Base-by-base conservation (phyloP, 2,329 filamentous ascomycete species). In the Aspergillus hortae region DNA sequence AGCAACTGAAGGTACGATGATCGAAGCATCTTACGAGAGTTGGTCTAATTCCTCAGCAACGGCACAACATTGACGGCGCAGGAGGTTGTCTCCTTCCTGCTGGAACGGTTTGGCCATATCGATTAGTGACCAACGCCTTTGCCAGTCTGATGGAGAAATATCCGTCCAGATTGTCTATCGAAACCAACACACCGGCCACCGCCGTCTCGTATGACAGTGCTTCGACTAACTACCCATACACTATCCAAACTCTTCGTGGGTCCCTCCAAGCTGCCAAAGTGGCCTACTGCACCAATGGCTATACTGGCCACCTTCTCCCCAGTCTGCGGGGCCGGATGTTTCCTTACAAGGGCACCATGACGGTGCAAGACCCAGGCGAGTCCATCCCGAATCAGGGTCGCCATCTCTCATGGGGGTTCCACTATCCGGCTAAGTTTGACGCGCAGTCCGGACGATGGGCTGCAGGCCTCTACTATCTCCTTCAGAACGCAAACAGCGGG, bases 251-350 rank as follows among this genome's bases (percentile, higher is more conserved):
- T 0, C 21, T 67, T 0, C 67, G 74, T 25, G 75, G 75, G 2
- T 44, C 52, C 0, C 59, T 77, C 33, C 58, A 58, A 23, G 68
- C 68, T 2, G 55, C 43, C 1, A 67, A 71, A 4, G 62, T 78
- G 4, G 58, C 75, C 4, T 68, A 78, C 54, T 74, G 72, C 54
- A 77, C 74, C 2, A 77, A 78, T 48, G 74, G 61, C 1, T 68
- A 73, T 49, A 64, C 67, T 2, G 70, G 68, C 0, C 73, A 77
- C 54, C 65, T 78, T 4, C 58, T 77, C 1, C 75, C 76, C 0
- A 51, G 51, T 0, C 58, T 78, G 1, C 61, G 67, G 3, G 74
- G 74, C 0, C 60, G 57, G 2, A 44, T 77, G 7, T 71, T 65
- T 42, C 73, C 74, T 0, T 62, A 71, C 15, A 69, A 73, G 32